Evolutionary conservation across 2,329 filamentous ascomycete genomes (phyloP).

Genomic region (Fusarium kyushuense): DNA sequence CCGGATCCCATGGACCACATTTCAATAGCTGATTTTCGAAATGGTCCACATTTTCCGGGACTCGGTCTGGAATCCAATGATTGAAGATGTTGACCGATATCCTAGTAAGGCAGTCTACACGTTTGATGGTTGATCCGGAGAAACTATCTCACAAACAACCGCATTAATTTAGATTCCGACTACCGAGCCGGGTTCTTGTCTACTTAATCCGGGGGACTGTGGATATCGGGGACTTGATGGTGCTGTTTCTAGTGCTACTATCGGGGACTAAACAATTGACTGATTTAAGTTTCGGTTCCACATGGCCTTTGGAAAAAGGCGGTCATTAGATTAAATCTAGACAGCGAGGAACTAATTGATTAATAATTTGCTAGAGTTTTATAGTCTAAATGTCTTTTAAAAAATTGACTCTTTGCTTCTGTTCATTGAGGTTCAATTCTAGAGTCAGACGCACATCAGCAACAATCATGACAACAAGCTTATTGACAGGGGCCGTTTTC

Average conservation of each 20-base stretch:
- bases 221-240: slow-evolving; percentile 10
- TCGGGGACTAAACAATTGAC: slow-evolving; percentile 21
- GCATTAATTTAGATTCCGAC: too few species aligned
- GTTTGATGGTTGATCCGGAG: too few species aligned
- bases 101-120: too few species aligned
- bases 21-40: too few species aligned
- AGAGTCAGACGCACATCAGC: background rate
- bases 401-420: background rate
- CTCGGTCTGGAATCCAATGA: too few species aligned
- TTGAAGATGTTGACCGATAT: too few species aligned
- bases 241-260: background rate
- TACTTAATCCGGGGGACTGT: background rate
- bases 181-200: background rate
- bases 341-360: slow-evolving; percentile 8
- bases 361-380: background rate
- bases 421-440: background rate
- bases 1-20: too few species aligned
- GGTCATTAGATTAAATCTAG: slow-evolving; percentile 2
- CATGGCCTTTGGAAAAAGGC: background rate
- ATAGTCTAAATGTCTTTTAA: background rate
- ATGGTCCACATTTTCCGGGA: too few species aligned
- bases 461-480: slow-evolving; percentile 7
- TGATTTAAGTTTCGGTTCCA: background rate
- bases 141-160: too few species aligned
- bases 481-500: slow-evolving; percentile 17